phyloP scores from a whole-genome alignment of 2,329 filamentous ascomycete species.

The Alternaria atra region DNA sequence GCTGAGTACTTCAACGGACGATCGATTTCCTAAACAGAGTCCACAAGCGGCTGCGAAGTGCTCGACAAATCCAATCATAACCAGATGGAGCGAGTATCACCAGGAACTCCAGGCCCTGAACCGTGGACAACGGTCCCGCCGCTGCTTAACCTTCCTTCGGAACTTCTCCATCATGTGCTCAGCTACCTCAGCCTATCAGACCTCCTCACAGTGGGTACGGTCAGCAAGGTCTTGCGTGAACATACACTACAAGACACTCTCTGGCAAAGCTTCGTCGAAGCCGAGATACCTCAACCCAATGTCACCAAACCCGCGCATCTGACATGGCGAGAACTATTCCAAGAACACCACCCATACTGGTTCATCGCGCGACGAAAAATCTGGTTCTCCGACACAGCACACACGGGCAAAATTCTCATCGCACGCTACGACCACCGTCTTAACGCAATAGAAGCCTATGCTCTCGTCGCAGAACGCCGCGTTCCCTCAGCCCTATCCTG shows the following conservation, averaged over 20 bases:
- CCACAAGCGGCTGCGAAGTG: neutral
- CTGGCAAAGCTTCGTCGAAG: constrained; percentile 76
- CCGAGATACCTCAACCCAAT: constrained; percentile 64
- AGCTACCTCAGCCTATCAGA: constrained; percentile 71
- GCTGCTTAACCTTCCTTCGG: constrained; percentile 71
- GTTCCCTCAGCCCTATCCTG: constrained; percentile 68
- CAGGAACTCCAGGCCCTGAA: neutral
- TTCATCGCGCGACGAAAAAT: constrained; percentile 81
- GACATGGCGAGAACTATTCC: constrained; percentile 76
- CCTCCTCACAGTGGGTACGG: constrained; percentile 67
- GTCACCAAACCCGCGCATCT: constrained; percentile 62
- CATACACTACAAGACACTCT: constrained; percentile 72
- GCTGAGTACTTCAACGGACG: neutral
- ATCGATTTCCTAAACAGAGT: neutral
- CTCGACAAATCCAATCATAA: neutral
- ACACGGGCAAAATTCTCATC: constrained; percentile 78
- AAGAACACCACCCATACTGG: constrained; percentile 81
- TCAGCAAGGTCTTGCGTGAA: constrained; percentile 67
- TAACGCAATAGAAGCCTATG: constrained; percentile 82
- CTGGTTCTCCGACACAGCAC: constrained; percentile 82
- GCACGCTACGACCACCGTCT: constrained; percentile 77
- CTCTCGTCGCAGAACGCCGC: constrained; percentile 72
- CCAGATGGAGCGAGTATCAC: neutral
- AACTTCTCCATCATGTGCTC: constrained; percentile 78
- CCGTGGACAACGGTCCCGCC: constrained; percentile 16